Evolutionary conservation across 768 basidiomycete genomes (phyloP).

Genomic region (Thelephora aurantiotincta): DNA sequence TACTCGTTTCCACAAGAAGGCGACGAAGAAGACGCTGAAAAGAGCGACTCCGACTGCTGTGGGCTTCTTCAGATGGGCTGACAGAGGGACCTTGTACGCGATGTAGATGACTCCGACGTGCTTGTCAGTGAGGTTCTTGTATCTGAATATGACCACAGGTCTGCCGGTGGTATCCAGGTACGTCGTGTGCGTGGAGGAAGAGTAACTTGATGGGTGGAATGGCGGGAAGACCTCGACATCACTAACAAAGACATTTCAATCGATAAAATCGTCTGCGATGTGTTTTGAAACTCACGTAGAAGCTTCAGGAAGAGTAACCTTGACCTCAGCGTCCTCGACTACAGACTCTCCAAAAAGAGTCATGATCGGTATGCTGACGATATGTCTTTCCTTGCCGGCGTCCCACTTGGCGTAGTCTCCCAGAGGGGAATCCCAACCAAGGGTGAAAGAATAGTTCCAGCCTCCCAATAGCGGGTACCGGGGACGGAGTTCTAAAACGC

Average conservation of each 20-base stretch:
- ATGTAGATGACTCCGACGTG: constrained; percentile 78
- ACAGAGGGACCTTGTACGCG: constrained; percentile 69
- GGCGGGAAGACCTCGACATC: constrained; percentile 67
- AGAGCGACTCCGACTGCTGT: constrained; percentile 61
- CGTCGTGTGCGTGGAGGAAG: constrained; percentile 55
- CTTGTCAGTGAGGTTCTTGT: constrained; percentile 61
- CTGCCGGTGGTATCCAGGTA: constrained; percentile 91
- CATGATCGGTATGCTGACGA: constrained; percentile 76
- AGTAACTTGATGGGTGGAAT: constrained; percentile 56
- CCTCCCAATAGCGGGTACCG: constrained; percentile 91
- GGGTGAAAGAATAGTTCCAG: constrained; percentile 93
- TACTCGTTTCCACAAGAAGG: constrained; percentile 31
- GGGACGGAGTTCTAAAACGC: constrained; percentile 71
- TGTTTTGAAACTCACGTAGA: constrained; percentile 54
- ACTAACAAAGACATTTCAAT: constrained; percentile 25
- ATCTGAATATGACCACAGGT: constrained; percentile 60
- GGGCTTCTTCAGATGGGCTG: constrained; percentile 81
- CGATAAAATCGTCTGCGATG: constrained; percentile 2
- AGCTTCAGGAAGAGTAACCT: constrained; percentile 85
- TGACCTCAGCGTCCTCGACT: constrained; percentile 66
- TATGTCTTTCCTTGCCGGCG: constrained; percentile 44
- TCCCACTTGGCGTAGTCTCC: constrained; percentile 60
- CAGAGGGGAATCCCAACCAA: constrained; percentile 88
- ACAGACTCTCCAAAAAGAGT: constrained; percentile 69
- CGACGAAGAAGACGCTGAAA: constrained; percentile 46